Base-by-base conservation (phyloP, 179 eudicot genomes). In the Corrigiola litoralis region DNA sequence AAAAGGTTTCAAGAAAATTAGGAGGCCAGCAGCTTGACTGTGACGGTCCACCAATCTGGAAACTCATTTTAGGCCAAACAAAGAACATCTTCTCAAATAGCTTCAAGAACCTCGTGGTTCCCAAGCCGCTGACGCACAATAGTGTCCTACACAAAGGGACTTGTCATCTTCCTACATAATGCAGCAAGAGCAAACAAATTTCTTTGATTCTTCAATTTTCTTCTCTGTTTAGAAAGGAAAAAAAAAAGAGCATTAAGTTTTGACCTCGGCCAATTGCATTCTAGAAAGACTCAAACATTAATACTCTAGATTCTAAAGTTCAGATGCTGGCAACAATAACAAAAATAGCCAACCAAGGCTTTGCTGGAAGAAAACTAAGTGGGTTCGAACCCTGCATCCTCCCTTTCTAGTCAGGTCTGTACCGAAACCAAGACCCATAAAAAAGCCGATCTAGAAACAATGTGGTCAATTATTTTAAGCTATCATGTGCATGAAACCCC, bases 181-280 rank as follows among this genome's bases (percentile, higher is more conserved):
- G 77, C 75, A 68, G 72, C 83, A 79, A 10, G 80, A 75, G 76
- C 83, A 79, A 48, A 66, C 68, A 46, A 72, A 72, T 68, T 79
- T 79, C 77, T 71, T 75, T 29, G 80, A 65, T 52, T 75, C 83
- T 69, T 79, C 83, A 46, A 79, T 69, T 77, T 79, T 79, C 72
- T 79, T 79, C 34, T 75, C 83, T 79, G 80, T 54, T 45, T 38
- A 55, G 25, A 65, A 23, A 66, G 49, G 25, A 65, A 23, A 66
- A 34, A 68, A 8, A 13, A 38, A 11, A 53, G 51, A 2, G 32
- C 5, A 28, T 40, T 7, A 3, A 56, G 23, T 8, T 42, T 68
- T 55, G 62, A 56, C 23, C 34, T 21, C 27, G 7, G n/a, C 37
- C 6, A 8, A 4, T 65, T 12, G 45, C 6, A n/a, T 57, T 33